Evolutionary conservation across 148 eudicot genomes (phyloP).

Genomic region (Silene latifolia): DNA sequence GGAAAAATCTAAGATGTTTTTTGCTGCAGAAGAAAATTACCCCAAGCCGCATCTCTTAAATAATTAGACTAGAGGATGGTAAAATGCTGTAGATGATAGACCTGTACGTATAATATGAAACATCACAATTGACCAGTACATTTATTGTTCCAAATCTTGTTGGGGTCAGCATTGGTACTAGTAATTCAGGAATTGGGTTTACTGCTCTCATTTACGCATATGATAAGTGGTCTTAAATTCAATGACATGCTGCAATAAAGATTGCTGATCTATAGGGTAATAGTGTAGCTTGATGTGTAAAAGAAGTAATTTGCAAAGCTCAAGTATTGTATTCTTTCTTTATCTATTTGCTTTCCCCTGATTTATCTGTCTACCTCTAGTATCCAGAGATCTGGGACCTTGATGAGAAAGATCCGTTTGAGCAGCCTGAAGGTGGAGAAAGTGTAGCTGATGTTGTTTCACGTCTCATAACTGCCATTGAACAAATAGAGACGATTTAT

Average conservation of each 20-base stretch:
- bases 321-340: not conserved
- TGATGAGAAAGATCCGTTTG: constrained; percentile 77
- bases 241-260: not conserved
- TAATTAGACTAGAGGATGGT: not conserved
- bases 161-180: not conserved
- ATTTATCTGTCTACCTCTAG: constrained; percentile 30
- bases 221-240: not conserved
- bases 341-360: not conserved
- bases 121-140: not conserved
- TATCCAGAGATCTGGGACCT: constrained; percentile 85
- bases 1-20: no score
- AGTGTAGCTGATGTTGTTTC: constrained; percentile 91
- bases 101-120: not conserved
- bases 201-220: not conserved
- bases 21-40: no score
- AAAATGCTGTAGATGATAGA: not conserved
- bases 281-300: not conserved
- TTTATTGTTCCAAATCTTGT: not conserved
- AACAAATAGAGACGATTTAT: constrained; percentile 54
- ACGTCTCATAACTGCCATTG: constrained; percentile 65
- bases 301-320: not conserved
- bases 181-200: no score
- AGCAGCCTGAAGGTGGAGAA: constrained; percentile 84
- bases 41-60: not conserved
- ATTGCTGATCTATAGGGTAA: not conserved